Percentiles rank a stretch among this genome's conserved stretches.
These are phyloP conservation scores for Saussurea involucrata DNA, from an alignment of 129 eudicot genomes.

Conservation along the genomic window DNA sequence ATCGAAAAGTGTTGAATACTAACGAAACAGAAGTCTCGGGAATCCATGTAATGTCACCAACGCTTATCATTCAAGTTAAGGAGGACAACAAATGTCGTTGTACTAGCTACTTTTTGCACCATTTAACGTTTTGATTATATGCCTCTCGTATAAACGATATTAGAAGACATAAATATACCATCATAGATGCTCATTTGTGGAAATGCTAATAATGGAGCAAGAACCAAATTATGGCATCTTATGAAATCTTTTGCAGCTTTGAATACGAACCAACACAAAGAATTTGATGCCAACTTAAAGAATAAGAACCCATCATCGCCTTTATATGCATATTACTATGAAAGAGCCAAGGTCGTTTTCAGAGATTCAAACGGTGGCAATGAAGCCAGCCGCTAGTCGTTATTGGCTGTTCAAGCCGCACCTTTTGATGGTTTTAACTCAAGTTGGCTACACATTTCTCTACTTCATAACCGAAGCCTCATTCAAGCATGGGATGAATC, in stretches of 20 bases:
- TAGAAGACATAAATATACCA: background rate
- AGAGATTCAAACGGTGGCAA: constrained; percentile 6
- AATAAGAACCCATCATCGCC: background rate
- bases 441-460: constrained; percentile 50
- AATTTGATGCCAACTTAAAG: background rate
- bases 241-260: background rate
- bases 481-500: constrained; percentile 70
- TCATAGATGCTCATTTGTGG: background rate
- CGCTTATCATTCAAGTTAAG: background rate
- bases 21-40: background rate
- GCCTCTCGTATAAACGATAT: background rate
- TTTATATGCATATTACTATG: background rate
- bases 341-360: background rate
- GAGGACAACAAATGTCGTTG: background rate
- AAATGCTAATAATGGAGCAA: background rate
- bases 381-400: background rate
- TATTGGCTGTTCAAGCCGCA: constrained; percentile 57
- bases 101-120: background rate
- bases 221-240: background rate
- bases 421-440: constrained; percentile 52
- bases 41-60: background rate
- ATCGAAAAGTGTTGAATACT: background rate
- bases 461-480: constrained; percentile 73
- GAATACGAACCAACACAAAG: background rate
- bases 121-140: background rate